Conservation (phyloP, 2,329 filamentous ascomycete species). For the Microsporum audouinii region DNA sequence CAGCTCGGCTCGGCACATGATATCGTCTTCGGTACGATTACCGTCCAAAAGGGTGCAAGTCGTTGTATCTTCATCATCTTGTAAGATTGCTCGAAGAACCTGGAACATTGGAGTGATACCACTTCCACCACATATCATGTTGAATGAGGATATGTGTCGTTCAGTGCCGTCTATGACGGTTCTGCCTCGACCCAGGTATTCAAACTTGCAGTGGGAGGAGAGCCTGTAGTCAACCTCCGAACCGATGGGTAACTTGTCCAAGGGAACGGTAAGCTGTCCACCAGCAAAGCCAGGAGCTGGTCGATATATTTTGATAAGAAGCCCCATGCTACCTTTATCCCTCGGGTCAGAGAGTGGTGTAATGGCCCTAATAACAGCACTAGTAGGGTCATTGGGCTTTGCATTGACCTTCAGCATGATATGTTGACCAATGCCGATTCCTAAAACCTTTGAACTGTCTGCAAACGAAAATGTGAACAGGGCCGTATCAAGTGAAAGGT, state of each 20-base stretch:
- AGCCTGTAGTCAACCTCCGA: conserved; percentile 76
- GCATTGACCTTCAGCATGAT: conserved; percentile 60
- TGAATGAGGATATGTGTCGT: conserved; percentile 53
- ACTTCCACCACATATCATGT: conserved; percentile 82
- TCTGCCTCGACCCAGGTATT: conserved; percentile 58
- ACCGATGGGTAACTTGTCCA: conserved; percentile 61
- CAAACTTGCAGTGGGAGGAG: conserved; percentile 65
- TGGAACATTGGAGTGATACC: conserved; percentile 89
- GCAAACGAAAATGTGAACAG: conserved; percentile 74
- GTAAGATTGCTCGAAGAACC: conserved; percentile 62
- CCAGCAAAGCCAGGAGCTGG: conserved; percentile 42
- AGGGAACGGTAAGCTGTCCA: conserved; percentile 69
- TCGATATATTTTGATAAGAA: conserved; percentile 76
- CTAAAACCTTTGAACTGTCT: conserved; percentile 56
- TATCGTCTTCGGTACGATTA: conserved; percentile 66
- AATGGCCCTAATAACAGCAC: conserved; percentile 68
- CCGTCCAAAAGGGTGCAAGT: conserved; percentile 64
- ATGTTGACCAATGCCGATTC: conserved; percentile 75
- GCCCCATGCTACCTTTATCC: conserved; percentile 53
- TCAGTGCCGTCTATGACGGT: conserved; percentile 50
- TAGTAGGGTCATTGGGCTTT: conserved; percentile 47
- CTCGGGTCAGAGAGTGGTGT: conserved; percentile 63
- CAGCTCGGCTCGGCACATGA: conserved; percentile 65
- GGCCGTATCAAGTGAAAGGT: conserved; percentile 63
- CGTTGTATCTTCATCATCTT: conserved; percentile 52